phyloP scores from a whole-genome alignment of 305 asterid genomes.

The Plantago lanceolata region DNA sequence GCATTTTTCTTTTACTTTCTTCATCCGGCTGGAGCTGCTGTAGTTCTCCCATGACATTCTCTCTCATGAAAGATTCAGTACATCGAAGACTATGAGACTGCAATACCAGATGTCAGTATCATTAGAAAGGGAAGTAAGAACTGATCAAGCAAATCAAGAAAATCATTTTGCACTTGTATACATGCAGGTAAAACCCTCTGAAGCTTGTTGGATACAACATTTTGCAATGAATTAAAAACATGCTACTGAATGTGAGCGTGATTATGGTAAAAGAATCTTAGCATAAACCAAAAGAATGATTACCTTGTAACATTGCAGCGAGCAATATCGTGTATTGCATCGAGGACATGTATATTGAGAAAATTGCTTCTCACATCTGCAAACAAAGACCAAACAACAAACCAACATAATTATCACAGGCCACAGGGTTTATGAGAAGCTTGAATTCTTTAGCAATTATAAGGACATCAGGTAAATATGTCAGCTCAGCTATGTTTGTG shows the following conservation, averaged over 20 bases:
- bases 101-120: conserved; percentile 20
- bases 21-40: conserved; percentile 53
- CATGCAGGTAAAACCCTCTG: not conserved
- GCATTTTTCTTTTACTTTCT: conserved; percentile 60
- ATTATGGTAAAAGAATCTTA: not conserved
- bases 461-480: not conserved
- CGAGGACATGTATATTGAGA: conserved; percentile 90
- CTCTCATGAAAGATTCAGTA: conserved; percentile 85
- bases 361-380: conserved; percentile 88
- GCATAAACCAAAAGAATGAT: conserved; percentile 10
- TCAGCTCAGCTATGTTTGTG: too few relatives aligned
- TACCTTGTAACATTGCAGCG: conserved; percentile 93
- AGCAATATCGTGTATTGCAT: conserved; percentile 82
- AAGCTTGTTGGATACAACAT: conserved; percentile 1
- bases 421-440: not conserved
- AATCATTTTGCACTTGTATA: not conserved
- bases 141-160: conserved; percentile 12
- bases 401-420: not conserved
- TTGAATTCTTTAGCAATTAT: not conserved
- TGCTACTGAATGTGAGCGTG: conserved; percentile 4
- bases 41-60: conserved; percentile 71
- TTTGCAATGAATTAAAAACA: not conserved
- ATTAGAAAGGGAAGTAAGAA: conserved; percentile 9
- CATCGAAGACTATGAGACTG: conserved; percentile 85
- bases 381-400: conserved; percentile 6